Evolutionary conservation across 2,329 filamentous ascomycete genomes (phyloP).

Genomic region (Aaosphaeria pasadenensis): DNA sequence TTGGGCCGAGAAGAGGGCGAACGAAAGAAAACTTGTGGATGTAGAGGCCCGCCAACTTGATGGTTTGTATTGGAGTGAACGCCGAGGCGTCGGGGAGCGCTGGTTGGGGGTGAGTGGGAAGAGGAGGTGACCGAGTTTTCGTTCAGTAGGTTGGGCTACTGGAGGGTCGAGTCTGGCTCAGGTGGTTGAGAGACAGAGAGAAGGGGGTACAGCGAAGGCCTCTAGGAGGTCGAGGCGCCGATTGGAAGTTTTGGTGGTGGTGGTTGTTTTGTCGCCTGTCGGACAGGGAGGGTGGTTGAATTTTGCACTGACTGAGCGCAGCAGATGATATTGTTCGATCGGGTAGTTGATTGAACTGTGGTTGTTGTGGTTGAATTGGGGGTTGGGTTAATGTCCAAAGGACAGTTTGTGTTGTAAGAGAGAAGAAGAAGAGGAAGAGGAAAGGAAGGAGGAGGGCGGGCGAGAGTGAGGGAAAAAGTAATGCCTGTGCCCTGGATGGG

Average conservation of each 20-base stretch:
- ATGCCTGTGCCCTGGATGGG: not conserved
- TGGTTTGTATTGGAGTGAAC: slow-evolving; percentile 52
- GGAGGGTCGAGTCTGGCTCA: not conserved
- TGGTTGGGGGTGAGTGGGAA: slow-evolving; percentile 7
- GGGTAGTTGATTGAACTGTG: not conserved
- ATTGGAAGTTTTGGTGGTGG: not conserved
- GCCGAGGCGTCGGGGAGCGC: slow-evolving; percentile 35
- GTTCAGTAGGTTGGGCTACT: slow-evolving; percentile 18
- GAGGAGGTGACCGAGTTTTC: slow-evolving; percentile 15
- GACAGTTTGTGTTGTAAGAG: slow-evolving; percentile 5
- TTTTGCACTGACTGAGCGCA: not conserved
- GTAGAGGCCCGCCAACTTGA: slow-evolving; percentile 92
- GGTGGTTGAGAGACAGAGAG: not conserved
- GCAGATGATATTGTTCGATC: not conserved
- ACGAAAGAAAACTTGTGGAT: slow-evolving; percentile 69
- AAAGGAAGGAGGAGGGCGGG: not conserved
- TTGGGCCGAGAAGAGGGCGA: slow-evolving; percentile 88
- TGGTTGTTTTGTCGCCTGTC: not conserved
- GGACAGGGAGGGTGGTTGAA: not conserved
- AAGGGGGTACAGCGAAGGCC: not conserved
- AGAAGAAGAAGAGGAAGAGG: not conserved
- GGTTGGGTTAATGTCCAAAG: slow-evolving; percentile 4
- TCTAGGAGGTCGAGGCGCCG: not conserved
- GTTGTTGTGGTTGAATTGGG: not conserved
- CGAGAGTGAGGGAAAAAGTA: not conserved